These are phyloP conservation scores for Scheffersomyces insectosa DNA, from an alignment of 1,139 yeast genomes.

Conservation along the genomic window DNA sequence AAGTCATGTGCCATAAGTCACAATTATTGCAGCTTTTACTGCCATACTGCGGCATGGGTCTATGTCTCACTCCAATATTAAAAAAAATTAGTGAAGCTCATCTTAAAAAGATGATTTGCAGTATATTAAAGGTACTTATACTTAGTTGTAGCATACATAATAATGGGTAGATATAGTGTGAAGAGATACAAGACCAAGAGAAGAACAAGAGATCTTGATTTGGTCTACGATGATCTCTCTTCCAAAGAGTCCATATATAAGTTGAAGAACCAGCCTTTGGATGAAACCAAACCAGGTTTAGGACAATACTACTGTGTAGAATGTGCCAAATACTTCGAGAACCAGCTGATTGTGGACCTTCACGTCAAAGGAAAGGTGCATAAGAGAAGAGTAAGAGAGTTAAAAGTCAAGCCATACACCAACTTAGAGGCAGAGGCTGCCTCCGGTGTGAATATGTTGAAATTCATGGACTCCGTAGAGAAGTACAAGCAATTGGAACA, in stretches of 20 bases:
- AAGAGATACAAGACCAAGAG: constrained; percentile 75
- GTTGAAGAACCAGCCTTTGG: constrained; percentile 78
- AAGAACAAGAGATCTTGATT: constrained; percentile 83
- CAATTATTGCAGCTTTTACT: no score
- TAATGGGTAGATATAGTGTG: constrained; percentile 86
- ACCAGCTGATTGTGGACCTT: constrained; percentile 66
- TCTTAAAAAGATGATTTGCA: background rate
- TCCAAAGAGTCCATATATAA: constrained; percentile 59
- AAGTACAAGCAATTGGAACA: constrained; percentile 47
- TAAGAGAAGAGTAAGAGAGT: constrained; percentile 78
- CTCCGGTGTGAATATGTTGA: constrained; percentile 70
- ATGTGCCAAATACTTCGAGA: constrained; percentile 90
- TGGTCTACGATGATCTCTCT: constrained; percentile 74
- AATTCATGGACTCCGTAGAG: constrained; percentile 64
- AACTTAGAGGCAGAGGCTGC: constrained; percentile 91
- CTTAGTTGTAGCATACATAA: constrained; percentile 7
- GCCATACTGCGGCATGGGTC: no score
- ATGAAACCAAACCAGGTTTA: constrained; percentile 88
- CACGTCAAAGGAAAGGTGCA: constrained; percentile 80
- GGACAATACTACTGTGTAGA: constrained; percentile 95
- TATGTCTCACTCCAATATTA: no score
- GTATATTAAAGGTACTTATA: background rate
- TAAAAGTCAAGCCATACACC: constrained; percentile 80
- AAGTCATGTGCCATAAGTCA: no score
- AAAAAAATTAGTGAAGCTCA: no score